Evolutionary conservation across 2,329 filamentous ascomycete genomes (phyloP), one percentile per base, ranked within the genome.

Genomic region (Colletotrichum karsti): DNA sequence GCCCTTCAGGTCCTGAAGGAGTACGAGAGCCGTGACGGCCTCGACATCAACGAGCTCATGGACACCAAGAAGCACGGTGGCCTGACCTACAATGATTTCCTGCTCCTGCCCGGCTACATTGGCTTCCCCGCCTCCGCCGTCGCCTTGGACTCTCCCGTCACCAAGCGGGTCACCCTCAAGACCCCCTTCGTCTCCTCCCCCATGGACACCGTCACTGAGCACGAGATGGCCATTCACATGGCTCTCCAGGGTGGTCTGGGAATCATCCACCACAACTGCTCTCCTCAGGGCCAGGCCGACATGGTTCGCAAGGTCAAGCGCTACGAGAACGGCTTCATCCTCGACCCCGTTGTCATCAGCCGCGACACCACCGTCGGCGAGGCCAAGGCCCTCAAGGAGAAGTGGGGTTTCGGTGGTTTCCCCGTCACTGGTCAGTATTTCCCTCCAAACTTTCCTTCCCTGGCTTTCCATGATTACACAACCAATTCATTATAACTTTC

Each of bases 241-340:
- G 93, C 93, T 58, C 88, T 96, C 33, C 92, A 96, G 78, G 93
- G 93, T 75, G 93, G 93, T 76, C 86, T 97, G 18, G 93, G 96
- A 84, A 94, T 99, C 74, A 97, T 99, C 74, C 96, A 99, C 87
- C 96, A 99, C 89, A 99, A 99, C 87, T 99, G 96, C 88, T 96
- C 95, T n/a, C 89, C 95, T 30, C 94, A 98, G 28, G 93, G 93
- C 63, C 96, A 99, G 86, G 96, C 96, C 73, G 95, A 97, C 85
- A 99, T 99, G 96, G 93, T 99, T 73, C 90, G 94, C 82, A 98
- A 98, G 87, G 96, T 99, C 75, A 99, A 99, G 92, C 90, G 96
- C 77, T 99, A 94, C 82, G 96, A 99, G 86, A 99, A 99, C 85
- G 96, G 96, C 74, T 99, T 99, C 87, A 99, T 99, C 78, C 87